phyloP scores from a whole-genome alignment of 1,284 basidiomycete species.

The Naganishia sp. region DNA sequence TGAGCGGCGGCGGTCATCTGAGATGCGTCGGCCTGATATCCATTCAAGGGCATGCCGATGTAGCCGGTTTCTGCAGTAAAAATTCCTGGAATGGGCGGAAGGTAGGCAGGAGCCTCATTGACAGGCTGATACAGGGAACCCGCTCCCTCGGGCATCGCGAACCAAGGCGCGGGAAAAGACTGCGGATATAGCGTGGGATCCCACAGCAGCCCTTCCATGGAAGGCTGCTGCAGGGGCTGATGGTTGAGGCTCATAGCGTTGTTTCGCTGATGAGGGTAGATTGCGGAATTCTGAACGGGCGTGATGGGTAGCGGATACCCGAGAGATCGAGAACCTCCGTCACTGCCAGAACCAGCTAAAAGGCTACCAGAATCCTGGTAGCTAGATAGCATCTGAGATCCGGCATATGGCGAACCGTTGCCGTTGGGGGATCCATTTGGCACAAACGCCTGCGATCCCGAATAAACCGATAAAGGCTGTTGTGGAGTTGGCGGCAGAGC shows the following conservation, averaged over 20 bases:
- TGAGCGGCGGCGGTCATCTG: neutral
- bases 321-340: neutral
- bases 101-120: slow-evolving; percentile 25
- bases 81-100: slow-evolving; percentile 29
- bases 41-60: slow-evolving; percentile 26
- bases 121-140: slow-evolving; percentile 35
- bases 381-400: slow-evolving; percentile 21
- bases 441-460: neutral
- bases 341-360: neutral
- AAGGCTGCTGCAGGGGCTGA: neutral
- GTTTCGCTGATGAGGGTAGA: neutral
- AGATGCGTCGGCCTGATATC: slow-evolving; percentile 8
- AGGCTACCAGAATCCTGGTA: slow-evolving; percentile 18
- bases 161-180: slow-evolving; percentile 51
- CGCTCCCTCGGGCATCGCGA: slow-evolving; percentile 44
- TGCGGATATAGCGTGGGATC: slow-evolving; percentile 46
- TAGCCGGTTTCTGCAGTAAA: slow-evolving; percentile 34
- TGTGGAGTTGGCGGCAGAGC: slow-evolving; percentile 22
- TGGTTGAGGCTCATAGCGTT: neutral
- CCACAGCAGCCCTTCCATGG: slow-evolving; percentile 41
- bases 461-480: slow-evolving; percentile 21
- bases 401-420: slow-evolving; percentile 11
- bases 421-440: slow-evolving; percentile 6
- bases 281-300: slow-evolving; percentile 2
- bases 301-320: slow-evolving; percentile 19